A percentile compares a stretch with the other conserved stretches of the same genome.
These are phyloP conservation scores for Apophysomyces elegans DNA, from an alignment of 371 early-diverging fungal species.

Conservation along the genomic window DNA sequence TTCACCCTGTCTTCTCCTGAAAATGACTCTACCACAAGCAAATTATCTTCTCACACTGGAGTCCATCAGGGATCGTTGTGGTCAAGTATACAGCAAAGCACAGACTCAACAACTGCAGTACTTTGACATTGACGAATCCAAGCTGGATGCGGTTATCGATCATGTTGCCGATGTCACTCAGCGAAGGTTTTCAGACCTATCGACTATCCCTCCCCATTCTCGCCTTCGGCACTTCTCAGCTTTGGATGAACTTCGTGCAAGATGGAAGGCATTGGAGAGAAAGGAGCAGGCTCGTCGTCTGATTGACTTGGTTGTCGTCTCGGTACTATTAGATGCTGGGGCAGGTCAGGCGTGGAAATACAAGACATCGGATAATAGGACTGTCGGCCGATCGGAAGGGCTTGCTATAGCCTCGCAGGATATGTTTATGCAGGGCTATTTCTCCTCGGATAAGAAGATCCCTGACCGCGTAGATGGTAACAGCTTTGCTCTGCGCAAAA, in stretches of 20 bases:
- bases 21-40: slow-evolving; percentile 44
- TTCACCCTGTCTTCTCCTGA: not conserved
- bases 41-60: slow-evolving; percentile 73
- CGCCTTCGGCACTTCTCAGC: slow-evolving; percentile 87
- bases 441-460: slow-evolving; percentile 59
- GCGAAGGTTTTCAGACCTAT: slow-evolving; percentile 69
- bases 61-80: slow-evolving; percentile 80
- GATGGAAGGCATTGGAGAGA: slow-evolving; percentile 39
- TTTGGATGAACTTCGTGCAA: slow-evolving; percentile 47
- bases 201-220: slow-evolving; percentile 84
- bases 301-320: slow-evolving; percentile 86
- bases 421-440: slow-evolving; percentile 84
- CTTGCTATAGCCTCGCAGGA: slow-evolving; percentile 86
- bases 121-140: slow-evolving; percentile 71
- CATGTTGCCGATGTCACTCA: slow-evolving; percentile 68
- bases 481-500: slow-evolving; percentile 15
- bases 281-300: slow-evolving; percentile 72
- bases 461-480: slow-evolving; percentile 79
- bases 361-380: slow-evolving; percentile 39
- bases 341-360: slow-evolving; percentile 87
- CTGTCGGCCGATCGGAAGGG: slow-evolving; percentile 82
- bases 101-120: slow-evolving; percentile 54
- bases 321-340: slow-evolving; percentile 93
- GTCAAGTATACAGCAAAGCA: slow-evolving; percentile 66
- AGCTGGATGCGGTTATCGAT: slow-evolving; percentile 68